Conservation (phyloP, 176 grass and related monocot genomes). For the Carex myosuroides region DNA sequence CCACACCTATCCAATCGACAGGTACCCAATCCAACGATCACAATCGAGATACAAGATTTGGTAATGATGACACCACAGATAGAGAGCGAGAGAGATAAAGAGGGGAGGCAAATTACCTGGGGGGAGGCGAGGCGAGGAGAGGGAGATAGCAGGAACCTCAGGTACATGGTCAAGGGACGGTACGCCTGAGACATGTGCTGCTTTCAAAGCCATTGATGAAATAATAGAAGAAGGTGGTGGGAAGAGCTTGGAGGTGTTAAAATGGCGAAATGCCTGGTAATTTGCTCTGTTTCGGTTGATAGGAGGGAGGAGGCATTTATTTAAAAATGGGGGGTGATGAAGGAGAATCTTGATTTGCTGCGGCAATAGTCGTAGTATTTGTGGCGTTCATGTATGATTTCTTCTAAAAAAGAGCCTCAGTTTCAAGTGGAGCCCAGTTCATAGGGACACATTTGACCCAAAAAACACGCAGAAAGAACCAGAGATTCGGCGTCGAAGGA, state of each 20-base stretch:
- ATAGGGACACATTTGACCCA: neutral
- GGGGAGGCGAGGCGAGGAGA: constrained; percentile 28
- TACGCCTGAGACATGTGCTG: constrained; percentile 63
- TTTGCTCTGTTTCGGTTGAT: neutral
- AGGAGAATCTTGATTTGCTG: neutral
- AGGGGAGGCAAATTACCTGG: constrained; percentile 11
- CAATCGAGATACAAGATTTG: neutral
- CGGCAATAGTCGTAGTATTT: neutral
- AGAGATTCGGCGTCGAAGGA: neutral
- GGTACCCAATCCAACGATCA: neutral
- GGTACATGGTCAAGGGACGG: constrained; percentile 42
- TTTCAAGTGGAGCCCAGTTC: neutral
- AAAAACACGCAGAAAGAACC: neutral
- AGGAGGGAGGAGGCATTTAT: neutral
- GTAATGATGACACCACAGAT: neutral
- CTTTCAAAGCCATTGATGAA: constrained; percentile 60
- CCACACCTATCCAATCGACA: neutral
- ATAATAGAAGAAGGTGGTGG: neutral
- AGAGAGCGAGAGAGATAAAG: neutral
- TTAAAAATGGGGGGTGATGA: constrained; percentile 2
- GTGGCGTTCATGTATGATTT: neutral
- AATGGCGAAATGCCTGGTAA: neutral
- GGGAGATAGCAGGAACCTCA: constrained; percentile 15
- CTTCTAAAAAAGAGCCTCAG: neutral
- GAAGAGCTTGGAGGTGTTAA: neutral